Evolutionary conservation across 2,329 filamentous ascomycete species (phyloP), one percentile per base, ranked within the genome.

Genomic region (Venturia carpophila): DNA sequence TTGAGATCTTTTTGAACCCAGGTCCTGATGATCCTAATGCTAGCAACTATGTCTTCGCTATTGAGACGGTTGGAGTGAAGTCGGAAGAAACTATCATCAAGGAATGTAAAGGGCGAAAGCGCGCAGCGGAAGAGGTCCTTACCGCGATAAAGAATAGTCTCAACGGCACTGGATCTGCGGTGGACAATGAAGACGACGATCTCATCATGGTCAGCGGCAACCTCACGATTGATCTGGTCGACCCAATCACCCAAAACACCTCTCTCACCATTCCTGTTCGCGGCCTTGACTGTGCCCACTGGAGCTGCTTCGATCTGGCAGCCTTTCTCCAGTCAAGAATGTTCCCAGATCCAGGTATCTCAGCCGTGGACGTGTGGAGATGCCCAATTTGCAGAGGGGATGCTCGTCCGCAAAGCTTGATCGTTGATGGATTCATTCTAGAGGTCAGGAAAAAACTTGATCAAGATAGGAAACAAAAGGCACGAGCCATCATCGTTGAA

Each of bases 291-390:
- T 99, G 94, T 73, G 78, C 79, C 30, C 93, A 99, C 72, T 79
- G 88, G 43, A 91, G 97, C 72, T 96, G 92, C 72, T 97, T 97
- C 72, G 93, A 97, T 73, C 84, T 97, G 9, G 83, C 89, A 24
- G 92, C 84, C 0, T 97, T 91, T 79, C 82, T 99, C 10, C 75
- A 80, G 17, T 90, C 88, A 5, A 85, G 90, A 19, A 52, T 64
- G 24, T 67, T 30, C n/a, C 41, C 67, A 64, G 52, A 58, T 34
- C 45, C 68, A 63, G 0, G 52, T 27, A 58, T 58, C 19, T 70
- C 74, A 1, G 76, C 82, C 64, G 79, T 84, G 0, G 90, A 94
- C 71, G 84, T 84, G 63, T 97, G 92, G 92, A 88, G 84, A 68
- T 99, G 94, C 70, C 94, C 94, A 0, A 85, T 96, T 39, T 97